phyloP scores from a whole-genome alignment of 139 green algal genomes.

The Chlamydomonas sphaeroides region DNA sequence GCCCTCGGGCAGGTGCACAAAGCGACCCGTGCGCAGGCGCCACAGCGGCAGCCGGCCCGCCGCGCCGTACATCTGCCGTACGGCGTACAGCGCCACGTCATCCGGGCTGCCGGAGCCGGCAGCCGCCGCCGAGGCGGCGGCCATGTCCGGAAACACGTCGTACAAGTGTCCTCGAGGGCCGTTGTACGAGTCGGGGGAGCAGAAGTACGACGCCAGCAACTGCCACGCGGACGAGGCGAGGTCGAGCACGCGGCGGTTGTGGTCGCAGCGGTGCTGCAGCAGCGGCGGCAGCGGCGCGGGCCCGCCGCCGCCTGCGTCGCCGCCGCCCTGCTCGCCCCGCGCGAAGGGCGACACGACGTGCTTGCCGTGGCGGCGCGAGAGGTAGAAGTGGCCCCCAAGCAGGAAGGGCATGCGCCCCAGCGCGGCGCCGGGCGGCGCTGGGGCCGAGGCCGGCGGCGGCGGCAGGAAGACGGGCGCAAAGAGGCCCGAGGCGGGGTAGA shows the following conservation, averaged over 20 bases:
- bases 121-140: background rate
- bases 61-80: slow-evolving; percentile 66
- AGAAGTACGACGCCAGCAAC: slow-evolving; percentile 16
- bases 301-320: background rate
- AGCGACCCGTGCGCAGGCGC: slow-evolving; percentile 61
- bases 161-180: slow-evolving; percentile 35
- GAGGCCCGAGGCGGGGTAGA: slow-evolving; percentile 8
- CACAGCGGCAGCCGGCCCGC: slow-evolving; percentile 59
- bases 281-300: slow-evolving; percentile 19
- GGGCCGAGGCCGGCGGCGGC: background rate
- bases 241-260: slow-evolving; percentile 54
- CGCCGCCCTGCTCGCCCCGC: background rate
- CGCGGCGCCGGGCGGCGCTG: background rate
- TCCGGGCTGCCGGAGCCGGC: background rate
- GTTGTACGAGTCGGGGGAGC: slow-evolving; percentile 8
- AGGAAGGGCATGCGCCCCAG: slow-evolving; percentile 44
- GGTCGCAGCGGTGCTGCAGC: slow-evolving; percentile 27
- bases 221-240: slow-evolving; percentile 20
- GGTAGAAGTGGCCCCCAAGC: slow-evolving; percentile 37
- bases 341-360: slow-evolving; percentile 18
- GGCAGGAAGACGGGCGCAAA: slow-evolving; percentile 15
- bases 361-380: slow-evolving; percentile 16
- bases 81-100: slow-evolving; percentile 42
- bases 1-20: slow-evolving; percentile 62
- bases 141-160: slow-evolving; percentile 47